phyloP scores from a whole-genome alignment of 2,329 filamentous ascomycete genomes.

The Penicillium sp. region DNA sequence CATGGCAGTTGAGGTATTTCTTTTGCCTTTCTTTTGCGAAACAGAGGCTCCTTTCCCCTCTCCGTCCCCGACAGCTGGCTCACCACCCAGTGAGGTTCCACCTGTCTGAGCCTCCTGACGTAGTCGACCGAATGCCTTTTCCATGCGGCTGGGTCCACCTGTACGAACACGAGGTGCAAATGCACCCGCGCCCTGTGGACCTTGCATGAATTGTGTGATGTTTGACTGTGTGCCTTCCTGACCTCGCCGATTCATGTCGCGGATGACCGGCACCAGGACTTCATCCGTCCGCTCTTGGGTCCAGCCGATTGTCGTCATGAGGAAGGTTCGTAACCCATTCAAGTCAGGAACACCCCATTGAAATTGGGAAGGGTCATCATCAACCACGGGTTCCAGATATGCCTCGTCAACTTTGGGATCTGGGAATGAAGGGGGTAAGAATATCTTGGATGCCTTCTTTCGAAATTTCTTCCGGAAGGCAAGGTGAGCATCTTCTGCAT shows the following conservation, averaged over 20 bases:
- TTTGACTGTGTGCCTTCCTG: conserved; percentile 92
- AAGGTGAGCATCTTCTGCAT: conserved; percentile 55
- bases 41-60: conserved; percentile 4
- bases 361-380: conserved; percentile 72
- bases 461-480: conserved; percentile 83
- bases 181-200: conserved; percentile 55
- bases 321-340: conserved; percentile 74
- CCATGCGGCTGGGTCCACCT: conserved; percentile 69
- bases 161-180: conserved; percentile 68
- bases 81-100: conserved; percentile 12
- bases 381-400: conserved; percentile 83
- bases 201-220: conserved; percentile 88
- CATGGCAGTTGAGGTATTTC: conserved; percentile 18
- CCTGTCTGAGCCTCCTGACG: conserved; percentile 52
- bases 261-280: conserved; percentile 89
- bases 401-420: conserved; percentile 74
- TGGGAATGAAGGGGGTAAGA: conserved; percentile 78
- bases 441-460: conserved; percentile 78
- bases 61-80: background rate
- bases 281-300: conserved; percentile 88
- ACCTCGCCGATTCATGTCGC: conserved; percentile 87
- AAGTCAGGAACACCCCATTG: conserved; percentile 96
- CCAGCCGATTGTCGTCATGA: conserved; percentile 95
- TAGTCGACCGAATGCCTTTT: conserved; percentile 68
- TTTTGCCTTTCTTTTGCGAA: conserved; percentile 7